Evolutionary conservation across 257 asterid genomes (phyloP), one percentile per base, ranked within the genome.

Genomic region (Salvia hispanica): DNA sequence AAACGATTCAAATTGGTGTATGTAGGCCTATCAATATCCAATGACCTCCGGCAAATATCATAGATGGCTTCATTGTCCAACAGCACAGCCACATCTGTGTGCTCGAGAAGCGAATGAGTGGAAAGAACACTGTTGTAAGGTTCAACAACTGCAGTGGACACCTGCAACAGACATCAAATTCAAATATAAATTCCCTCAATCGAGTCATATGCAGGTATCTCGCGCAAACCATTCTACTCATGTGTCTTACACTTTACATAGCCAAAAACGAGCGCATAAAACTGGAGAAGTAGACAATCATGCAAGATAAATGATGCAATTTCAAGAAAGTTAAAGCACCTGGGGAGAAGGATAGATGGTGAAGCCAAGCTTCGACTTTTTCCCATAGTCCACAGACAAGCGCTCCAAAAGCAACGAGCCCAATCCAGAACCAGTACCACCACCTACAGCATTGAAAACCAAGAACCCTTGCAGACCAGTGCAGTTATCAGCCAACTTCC

Each of bases 401-500:
- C 96, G 93, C 74, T 91, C 97, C 82, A 91, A 79, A 46, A 86
- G 83, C 80, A 86, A 80, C 6, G 97, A 91, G 62, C 97, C 97
- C 79, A 88, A 77, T 28, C 96, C 97, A 51, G 96, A 91, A 69
- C 97, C 96, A 68, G 97, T 91, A 74, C 97, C 95, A 71, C 96
- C 97, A 74, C 96, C 97, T 21, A 88, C 96, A 58, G 95, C 96
- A 76, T 76, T 91, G 76, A 91, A 89, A 18, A 89, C 92, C 85
- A 92, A 73, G 72, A 92, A 92, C 28, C 98, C 95, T 81, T 89
- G 98, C 84, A 92, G 72, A 64, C 98, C 96, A 3, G 96, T 92
- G 89, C 98, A 91, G 77, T 91, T 91, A 75, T 91, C 98, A 60
- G 98, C 96, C 85, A 89, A 79, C 81, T 91, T 91, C 83, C 98